phyloP scores from a whole-genome alignment of 371 early-diverging fungal genomes.

The Apophysomyces elegans region DNA sequence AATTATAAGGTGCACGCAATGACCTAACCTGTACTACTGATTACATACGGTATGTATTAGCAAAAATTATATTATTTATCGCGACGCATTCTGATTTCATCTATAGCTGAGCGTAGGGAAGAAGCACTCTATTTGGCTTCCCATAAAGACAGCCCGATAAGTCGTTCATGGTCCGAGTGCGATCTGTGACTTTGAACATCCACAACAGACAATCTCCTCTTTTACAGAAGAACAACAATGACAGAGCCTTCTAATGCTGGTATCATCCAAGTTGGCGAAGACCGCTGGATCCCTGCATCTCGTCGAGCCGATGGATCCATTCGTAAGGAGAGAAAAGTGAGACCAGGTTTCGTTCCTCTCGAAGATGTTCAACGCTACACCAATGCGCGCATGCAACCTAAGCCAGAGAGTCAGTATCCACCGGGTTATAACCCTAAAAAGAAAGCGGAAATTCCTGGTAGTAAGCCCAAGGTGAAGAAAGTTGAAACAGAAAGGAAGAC shows the following conservation, averaged over 20 bases:
- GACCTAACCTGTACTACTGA: too few relatives aligned
- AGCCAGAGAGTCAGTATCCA: slow-evolving; percentile 23
- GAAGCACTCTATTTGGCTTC: too few relatives aligned
- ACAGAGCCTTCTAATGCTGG: slow-evolving; percentile 30
- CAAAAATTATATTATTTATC: too few relatives aligned
- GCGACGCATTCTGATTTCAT: too few relatives aligned
- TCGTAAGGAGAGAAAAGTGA: slow-evolving; percentile 70
- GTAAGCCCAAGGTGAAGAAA: slow-evolving; percentile 18
- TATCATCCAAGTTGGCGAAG: slow-evolving; percentile 43
- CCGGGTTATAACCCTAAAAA: slow-evolving; percentile 20
- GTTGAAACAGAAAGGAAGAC: slow-evolving; percentile 9
- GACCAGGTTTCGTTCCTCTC: slow-evolving; percentile 68
- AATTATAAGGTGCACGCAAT: too few relatives aligned
- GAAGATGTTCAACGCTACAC: slow-evolving; percentile 69
- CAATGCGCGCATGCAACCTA: slow-evolving; percentile 45
- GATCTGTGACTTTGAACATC: too few relatives aligned
- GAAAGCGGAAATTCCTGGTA: slow-evolving; percentile 21
- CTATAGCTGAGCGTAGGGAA: too few relatives aligned
- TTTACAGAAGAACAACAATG: neutral
- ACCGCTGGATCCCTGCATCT: slow-evolving; percentile 61
- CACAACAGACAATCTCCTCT: too few relatives aligned
- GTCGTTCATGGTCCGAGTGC: too few relatives aligned
- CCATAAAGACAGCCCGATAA: too few relatives aligned
- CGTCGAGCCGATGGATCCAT: slow-evolving; percentile 74
- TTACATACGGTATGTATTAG: too few relatives aligned